A percentile compares a stretch with the other conserved stretches of the same genome.
Conservation (phyloP, 2,329 filamentous ascomycete species). For the Fusarium scirpi region DNA sequence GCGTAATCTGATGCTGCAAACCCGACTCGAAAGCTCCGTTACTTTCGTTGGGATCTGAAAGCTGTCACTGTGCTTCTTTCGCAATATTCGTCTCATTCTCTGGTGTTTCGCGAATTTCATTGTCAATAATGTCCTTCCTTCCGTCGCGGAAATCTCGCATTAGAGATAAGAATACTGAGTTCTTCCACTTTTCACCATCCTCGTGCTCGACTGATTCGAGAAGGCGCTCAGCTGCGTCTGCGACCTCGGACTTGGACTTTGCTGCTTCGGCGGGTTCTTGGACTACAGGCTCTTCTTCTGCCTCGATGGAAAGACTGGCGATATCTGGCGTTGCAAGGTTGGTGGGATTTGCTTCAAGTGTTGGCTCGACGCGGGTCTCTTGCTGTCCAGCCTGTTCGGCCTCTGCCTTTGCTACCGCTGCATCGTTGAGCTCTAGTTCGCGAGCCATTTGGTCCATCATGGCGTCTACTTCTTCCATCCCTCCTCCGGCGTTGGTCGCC, state of each 20-base stretch:
- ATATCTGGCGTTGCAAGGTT: constrained; percentile 50
- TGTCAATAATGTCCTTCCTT: constrained; percentile 58
- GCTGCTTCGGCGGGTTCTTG: constrained; percentile 30
- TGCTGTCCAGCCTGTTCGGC: constrained; percentile 15
- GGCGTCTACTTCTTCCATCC: constrained; percentile 56
- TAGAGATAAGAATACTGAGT: constrained; percentile 58
- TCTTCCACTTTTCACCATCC: constrained; percentile 60
- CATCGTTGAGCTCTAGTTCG: constrained; percentile 55
- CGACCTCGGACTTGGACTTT: constrained; percentile 53
- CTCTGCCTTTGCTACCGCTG: constrained; percentile 43
- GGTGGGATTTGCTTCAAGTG: constrained; percentile 11
- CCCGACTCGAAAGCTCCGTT: not conserved
- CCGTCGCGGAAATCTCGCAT: constrained; percentile 62
- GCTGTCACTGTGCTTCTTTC: constrained; percentile 36
- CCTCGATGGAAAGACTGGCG: constrained; percentile 48
- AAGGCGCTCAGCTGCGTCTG: constrained; percentile 58
- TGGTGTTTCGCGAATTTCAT: constrained; percentile 54
- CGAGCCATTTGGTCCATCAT: constrained; percentile 59
- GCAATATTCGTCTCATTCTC: constrained; percentile 20
- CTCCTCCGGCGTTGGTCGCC: constrained; percentile 49
- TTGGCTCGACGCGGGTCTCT: constrained; percentile 10
- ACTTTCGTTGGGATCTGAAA: not conserved
- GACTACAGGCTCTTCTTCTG: constrained; percentile 28
- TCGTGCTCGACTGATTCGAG: constrained; percentile 60
- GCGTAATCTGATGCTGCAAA: not conserved